Evolutionary conservation across 257 asterid genomes (phyloP).

Genomic region (Salvia rosmarinus): DNA sequence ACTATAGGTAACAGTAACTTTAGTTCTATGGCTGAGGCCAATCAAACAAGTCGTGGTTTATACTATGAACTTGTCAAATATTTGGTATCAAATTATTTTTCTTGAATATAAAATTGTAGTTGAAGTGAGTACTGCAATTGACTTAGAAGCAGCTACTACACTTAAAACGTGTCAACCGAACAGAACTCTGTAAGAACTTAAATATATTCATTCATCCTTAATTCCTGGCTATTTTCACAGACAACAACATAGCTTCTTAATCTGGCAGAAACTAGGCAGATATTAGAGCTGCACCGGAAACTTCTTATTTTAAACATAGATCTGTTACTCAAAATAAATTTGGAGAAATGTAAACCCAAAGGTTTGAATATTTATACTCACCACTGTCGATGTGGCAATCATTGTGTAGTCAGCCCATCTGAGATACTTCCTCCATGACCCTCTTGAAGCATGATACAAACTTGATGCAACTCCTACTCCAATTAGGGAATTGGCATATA

Average conservation of each 20-base stretch:
- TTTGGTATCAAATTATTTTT: background rate
- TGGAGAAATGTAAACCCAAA: background rate
- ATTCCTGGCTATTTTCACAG: background rate
- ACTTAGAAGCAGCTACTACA: background rate
- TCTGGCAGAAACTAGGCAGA: conserved; percentile 5
- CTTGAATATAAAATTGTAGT: background rate
- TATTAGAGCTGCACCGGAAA: conserved; percentile 1
- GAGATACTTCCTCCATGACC: conserved; percentile 71
- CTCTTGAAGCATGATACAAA: conserved; percentile 81
- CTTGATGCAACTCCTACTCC: conserved; percentile 96
- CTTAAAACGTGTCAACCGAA: background rate
- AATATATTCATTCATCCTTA: background rate
- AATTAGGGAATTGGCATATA: conserved; percentile 84
- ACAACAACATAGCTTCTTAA: background rate
- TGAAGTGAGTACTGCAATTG: background rate
- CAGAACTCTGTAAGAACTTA: background rate
- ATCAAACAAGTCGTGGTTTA: background rate
- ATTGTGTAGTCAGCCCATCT: conserved; percentile 99
- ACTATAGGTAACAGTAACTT: background rate
- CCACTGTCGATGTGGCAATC: conserved; percentile 97
- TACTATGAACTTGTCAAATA: conserved; percentile 10
- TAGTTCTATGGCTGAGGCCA: background rate
- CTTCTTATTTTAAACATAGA: conserved; percentile 2
- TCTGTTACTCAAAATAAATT: background rate
- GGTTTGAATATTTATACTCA: conserved; percentile 39